Evolutionary conservation across 2,329 filamentous ascomycete species (phyloP).

Genomic region (Curvularia sp.): DNA sequence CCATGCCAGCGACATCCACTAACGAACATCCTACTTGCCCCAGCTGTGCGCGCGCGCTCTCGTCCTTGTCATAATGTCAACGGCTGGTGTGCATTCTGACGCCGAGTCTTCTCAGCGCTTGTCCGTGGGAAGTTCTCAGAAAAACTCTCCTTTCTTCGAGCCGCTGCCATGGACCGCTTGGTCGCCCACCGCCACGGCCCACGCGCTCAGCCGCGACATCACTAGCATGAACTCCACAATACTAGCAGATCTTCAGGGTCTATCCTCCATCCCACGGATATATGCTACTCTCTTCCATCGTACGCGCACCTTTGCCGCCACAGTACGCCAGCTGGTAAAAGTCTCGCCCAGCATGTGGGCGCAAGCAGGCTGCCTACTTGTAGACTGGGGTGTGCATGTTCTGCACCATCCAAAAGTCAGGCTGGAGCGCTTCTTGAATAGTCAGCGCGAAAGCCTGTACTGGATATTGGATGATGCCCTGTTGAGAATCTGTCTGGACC

Average conservation of each 20-base stretch:
- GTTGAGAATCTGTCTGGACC: slow-evolving; percentile 20
- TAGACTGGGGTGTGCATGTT: slow-evolving; percentile 19
- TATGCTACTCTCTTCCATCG: slow-evolving; percentile 19
- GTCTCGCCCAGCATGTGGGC: slow-evolving; percentile 14
- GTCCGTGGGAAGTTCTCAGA: background rate
- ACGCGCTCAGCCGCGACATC: background rate
- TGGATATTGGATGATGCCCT: slow-evolving; percentile 27
- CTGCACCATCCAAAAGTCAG: slow-evolving; percentile 11
- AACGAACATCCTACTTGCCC: background rate
- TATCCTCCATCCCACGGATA: slow-evolving; percentile 6
- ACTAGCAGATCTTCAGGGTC: slow-evolving; percentile 7
- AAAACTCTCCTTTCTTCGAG: background rate
- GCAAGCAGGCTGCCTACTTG: slow-evolving; percentile 13
- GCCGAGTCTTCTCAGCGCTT: background rate
- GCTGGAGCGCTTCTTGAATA: slow-evolving; percentile 21
- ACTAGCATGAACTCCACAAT: slow-evolving; percentile 11
- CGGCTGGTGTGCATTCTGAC: background rate
- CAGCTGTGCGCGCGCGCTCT: background rate
- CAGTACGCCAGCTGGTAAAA: slow-evolving; percentile 14
- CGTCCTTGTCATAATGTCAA: background rate
- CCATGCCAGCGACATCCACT: background rate
- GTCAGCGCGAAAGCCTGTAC: slow-evolving; percentile 26
- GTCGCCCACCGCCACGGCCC: background rate
- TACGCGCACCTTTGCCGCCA: slow-evolving; percentile 16
- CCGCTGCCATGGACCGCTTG: slow-evolving; percentile 1